Base-by-base conservation (phyloP, 208 protist species). In the Trypanosoma platydactyli region DNA sequence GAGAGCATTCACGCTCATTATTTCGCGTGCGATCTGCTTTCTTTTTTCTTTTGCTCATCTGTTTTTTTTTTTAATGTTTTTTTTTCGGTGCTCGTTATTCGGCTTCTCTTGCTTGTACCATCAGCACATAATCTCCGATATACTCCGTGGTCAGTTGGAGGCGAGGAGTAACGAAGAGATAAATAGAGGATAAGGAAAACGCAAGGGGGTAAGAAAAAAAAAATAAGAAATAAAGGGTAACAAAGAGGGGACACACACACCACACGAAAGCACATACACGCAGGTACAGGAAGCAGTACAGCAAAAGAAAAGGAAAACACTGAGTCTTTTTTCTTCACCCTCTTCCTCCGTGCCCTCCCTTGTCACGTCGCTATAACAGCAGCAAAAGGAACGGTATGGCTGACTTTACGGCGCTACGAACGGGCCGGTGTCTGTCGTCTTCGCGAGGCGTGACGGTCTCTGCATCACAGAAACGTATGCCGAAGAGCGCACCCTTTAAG, bases 401-500 rank as follows among this genome's bases (percentile, higher is more conserved):
- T n/a, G 69, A 75, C 16, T 45, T 68, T 9, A 62, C 18, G 29
- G 16, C 45, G 29, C 54, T 62, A 25, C 61, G 69, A 42, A 3
- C 48, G n/a, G 69, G 46, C 46, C 60, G 69, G 16, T 64, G 62
- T 33, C 48, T 35, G 16, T 71, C 56, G 18, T 58, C 69, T 24
- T 64, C 69, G 29, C 27, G 69, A 12, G 71, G 83, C 16, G 79
- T 94, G 13, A 89, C 83, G 12, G 77, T 94, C 3, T 45, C 84
- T 12, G 73, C 76, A 5, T 81, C 79, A n/a, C 75, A 81, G 48
- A 94, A 89, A 71, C 78, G 74, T 24, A 86, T 81, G 60, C 81
- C 89, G 35, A 86, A 88, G 73, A 76, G 73, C 38, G 73, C 82
- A 11, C 74, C 74, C 13, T 94, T 94, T 63, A 88, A 89, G 60